phyloP scores from a whole-genome alignment of 228 moss, liverwort and hornwort genomes.

The Sphagnum magellanicum region DNA sequence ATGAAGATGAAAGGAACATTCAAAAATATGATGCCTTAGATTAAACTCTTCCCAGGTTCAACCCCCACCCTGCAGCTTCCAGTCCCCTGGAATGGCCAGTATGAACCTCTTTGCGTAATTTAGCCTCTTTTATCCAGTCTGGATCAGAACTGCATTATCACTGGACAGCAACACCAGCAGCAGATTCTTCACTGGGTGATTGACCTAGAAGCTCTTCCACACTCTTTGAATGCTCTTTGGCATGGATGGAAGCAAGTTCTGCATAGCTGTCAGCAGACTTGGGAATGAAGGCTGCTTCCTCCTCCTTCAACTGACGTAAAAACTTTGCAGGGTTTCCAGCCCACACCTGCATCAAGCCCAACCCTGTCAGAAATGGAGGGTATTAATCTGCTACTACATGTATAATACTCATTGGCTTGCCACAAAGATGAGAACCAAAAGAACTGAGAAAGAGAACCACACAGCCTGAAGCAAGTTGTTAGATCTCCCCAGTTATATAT shows the following conservation, averaged over 20 bases:
- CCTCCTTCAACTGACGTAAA: constrained; percentile 59
- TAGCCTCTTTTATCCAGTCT: too few relatives aligned
- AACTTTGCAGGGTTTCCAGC: constrained; percentile 92
- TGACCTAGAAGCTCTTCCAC: constrained; percentile 38
- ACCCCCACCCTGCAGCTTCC: too few relatives aligned
- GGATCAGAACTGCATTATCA: neutral
- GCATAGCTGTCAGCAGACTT: constrained; percentile 83
- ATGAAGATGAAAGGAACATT: too few relatives aligned
- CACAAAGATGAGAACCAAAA: neutral
- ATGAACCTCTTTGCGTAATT: too few relatives aligned
- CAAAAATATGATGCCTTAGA: too few relatives aligned
- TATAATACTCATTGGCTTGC: neutral
- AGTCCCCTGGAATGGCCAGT: too few relatives aligned
- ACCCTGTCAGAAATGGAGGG: neutral
- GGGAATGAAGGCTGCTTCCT: constrained; percentile 67
- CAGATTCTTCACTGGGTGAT: constrained; percentile 11
- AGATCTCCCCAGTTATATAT: neutral
- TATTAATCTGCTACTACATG: neutral
- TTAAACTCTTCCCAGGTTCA: too few relatives aligned
- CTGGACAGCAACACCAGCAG: constrained; percentile 21
- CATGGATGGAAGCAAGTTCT: constrained; percentile 47
- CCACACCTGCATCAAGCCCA: constrained; percentile 55
- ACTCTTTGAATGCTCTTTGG: constrained; percentile 61
- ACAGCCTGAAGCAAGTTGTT: neutral
- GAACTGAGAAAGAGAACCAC: neutral